These are phyloP conservation scores for Plasmopara viticola DNA, from an alignment of 352 stramenopile species.

Conservation along the genomic window DNA sequence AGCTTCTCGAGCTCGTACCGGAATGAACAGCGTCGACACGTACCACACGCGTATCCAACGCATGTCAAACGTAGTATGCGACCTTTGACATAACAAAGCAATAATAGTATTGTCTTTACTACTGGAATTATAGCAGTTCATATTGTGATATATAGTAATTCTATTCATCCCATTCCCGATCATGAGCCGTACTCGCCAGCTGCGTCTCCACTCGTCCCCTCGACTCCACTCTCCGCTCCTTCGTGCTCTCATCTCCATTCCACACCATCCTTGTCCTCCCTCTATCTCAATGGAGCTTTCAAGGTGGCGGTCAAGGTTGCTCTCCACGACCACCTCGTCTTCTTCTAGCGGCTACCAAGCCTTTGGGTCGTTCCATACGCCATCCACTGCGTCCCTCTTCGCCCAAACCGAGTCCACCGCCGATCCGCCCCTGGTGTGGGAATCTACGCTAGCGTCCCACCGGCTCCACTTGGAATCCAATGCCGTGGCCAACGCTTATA, in stretches of 20 bases:
- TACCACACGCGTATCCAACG: conserved; percentile 4
- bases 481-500: conserved; percentile 19
- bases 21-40: conserved; percentile 2
- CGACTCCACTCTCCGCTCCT: too few species aligned
- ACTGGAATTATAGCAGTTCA: too few species aligned
- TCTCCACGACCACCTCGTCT: neutral
- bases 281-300: neutral
- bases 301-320: neutral
- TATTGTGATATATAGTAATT: too few species aligned
- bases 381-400: conserved; percentile 54
- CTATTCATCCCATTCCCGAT: too few species aligned
- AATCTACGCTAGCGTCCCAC: conserved; percentile 13
- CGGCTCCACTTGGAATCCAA: conserved; percentile 15
- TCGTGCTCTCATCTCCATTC: too few species aligned
- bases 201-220: too few species aligned
- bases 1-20: conserved; percentile 7
- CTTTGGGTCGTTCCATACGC: conserved; percentile 76
- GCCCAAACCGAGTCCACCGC: conserved; percentile 10
- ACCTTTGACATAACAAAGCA: neutral
- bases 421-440: conserved; percentile 5
- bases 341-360: conserved; percentile 44
- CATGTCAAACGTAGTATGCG: conserved; percentile 4
- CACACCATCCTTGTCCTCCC: too few species aligned
- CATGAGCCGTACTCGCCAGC: too few species aligned
- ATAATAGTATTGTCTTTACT: too few species aligned